phyloP scores from a whole-genome alignment of 2,329 filamentous ascomycete genomes.

The Chalara sp. region DNA sequence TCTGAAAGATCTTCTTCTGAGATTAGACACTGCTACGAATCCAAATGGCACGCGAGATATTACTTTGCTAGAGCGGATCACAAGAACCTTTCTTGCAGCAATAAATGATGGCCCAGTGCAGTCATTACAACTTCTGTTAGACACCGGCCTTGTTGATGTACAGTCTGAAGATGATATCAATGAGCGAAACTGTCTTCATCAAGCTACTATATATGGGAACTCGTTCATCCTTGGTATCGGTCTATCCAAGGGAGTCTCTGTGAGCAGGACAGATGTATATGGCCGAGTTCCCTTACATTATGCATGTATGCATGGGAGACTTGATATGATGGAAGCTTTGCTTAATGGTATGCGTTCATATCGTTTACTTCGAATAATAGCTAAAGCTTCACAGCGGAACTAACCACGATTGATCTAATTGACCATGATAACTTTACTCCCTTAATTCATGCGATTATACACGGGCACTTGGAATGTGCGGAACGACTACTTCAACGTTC shows the following conservation, averaged over 20 bases:
- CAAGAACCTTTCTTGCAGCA: conserved; percentile 81
- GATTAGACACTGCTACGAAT: conserved; percentile 52
- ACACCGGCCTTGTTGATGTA: conserved; percentile 80
- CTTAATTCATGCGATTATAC: conserved; percentile 89
- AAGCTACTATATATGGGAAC: conserved; percentile 92
- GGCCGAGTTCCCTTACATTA: conserved; percentile 91
- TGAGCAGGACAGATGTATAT: conserved; percentile 82
- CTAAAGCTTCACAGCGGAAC: conserved; percentile 43
- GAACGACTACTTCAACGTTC: conserved; percentile 68
- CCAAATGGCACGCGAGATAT: conserved; percentile 52
- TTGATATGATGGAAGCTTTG: conserved; percentile 74
- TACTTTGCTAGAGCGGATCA: conserved; percentile 66
- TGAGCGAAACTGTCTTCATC: conserved; percentile 91
- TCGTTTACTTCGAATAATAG: background rate
- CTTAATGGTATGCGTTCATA: conserved; percentile 44
- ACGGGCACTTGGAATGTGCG: conserved; percentile 75
- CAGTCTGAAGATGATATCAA: conserved; percentile 96
- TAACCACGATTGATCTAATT: conserved; percentile 74
- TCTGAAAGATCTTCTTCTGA: conserved; percentile 72
- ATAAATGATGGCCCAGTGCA: conserved; percentile 78
- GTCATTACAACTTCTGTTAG: conserved; percentile 68
- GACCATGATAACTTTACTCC: conserved; percentile 98
- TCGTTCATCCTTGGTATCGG: conserved; percentile 70
- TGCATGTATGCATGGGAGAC: conserved; percentile 86
- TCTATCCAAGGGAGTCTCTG: conserved; percentile 67